phyloP scores from a whole-genome alignment of 139 green algal species.

The Gonium pectorale region DNA sequence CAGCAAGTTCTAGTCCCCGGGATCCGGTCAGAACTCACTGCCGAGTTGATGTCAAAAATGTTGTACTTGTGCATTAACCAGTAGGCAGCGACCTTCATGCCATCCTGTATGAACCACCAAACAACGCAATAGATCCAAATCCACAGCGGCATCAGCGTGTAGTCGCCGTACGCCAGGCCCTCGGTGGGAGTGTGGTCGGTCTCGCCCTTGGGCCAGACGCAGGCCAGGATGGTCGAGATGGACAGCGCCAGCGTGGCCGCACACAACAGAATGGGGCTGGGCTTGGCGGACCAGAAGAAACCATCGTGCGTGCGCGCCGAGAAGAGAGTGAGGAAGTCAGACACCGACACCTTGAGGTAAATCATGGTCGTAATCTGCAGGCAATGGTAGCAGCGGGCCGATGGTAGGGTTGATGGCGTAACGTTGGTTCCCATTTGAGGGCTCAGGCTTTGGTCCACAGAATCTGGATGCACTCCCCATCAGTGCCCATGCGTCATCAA shows the following conservation, averaged over 20 bases:
- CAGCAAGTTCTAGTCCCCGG: too few species aligned
- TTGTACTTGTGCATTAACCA: slow-evolving; percentile 57
- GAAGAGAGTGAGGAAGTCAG: slow-evolving; percentile 91
- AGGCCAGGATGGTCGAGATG: slow-evolving; percentile 80
- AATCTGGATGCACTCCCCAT: too few species aligned
- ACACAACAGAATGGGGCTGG: slow-evolving; percentile 49
- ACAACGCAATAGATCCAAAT: slow-evolving; percentile 90
- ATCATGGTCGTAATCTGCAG: slow-evolving; percentile 80
- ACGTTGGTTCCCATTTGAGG: too few species aligned
- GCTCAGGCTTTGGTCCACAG: too few species aligned
- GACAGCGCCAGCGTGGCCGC: slow-evolving; percentile 50
- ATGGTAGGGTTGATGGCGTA: too few species aligned
- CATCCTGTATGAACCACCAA: slow-evolving; percentile 86
- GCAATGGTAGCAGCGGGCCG: too few species aligned
- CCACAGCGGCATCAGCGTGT: slow-evolving; percentile 71
- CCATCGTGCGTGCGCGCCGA: slow-evolving; percentile 79
- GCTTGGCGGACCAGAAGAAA: slow-evolving; percentile 74
- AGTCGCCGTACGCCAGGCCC: slow-evolving; percentile 36
- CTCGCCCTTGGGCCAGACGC: slow-evolving; percentile 17
- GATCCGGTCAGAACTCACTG: background rate
- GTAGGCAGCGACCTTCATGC: slow-evolving; percentile 60
- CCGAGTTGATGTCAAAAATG: slow-evolving; percentile 75
- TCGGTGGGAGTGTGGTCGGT: slow-evolving; percentile 16
- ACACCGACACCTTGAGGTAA: slow-evolving; percentile 90
- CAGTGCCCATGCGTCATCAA: too few species aligned